Percentiles rank a stretch among this genome's conserved stretches.
Evolutionary conservation across 306 rosid genomes (phyloP).

Genomic region (Sindora glabra): DNA sequence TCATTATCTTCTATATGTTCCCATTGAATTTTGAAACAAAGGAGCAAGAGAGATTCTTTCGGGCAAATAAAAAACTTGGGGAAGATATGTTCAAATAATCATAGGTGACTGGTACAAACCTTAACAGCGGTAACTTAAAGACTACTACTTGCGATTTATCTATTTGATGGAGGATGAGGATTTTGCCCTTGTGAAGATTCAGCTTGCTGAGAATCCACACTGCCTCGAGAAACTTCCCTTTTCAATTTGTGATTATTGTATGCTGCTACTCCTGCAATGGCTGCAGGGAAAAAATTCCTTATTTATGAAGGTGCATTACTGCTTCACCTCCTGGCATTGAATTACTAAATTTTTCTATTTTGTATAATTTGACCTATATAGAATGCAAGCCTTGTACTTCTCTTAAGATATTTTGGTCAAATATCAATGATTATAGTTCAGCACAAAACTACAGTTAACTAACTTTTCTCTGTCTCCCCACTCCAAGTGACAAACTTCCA

Average conservation of each 20-base stretch:
- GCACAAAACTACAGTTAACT: not conserved
- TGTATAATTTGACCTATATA: not conserved
- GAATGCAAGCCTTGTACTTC: not conserved
- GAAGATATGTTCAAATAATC: no score
- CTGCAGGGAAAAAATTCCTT: conserved; percentile 33
- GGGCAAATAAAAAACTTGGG: not conserved
- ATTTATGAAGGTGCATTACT: not conserved
- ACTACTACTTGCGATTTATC: conserved; percentile 40
- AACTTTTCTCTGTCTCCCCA: not conserved
- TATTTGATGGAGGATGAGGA: conserved; percentile 40
- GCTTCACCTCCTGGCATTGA: conserved; percentile 6
- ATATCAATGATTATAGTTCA: not conserved
- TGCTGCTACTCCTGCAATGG: conserved; percentile 96
- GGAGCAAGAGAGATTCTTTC: not conserved
- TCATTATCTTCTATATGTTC: conserved; percentile 13
- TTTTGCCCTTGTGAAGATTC: conserved; percentile 37
- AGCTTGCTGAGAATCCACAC: conserved; percentile 25
- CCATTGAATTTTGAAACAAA: conserved; percentile 16
- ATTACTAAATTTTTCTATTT: not conserved
- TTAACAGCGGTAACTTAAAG: conserved; percentile 15
- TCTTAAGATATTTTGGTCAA: not conserved
- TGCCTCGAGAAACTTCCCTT: conserved; percentile 54
- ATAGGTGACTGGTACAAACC: no score
- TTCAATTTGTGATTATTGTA: conserved; percentile 81
- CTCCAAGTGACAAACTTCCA: not conserved